These are phyloP conservation scores for Rubia peregrina DNA, from an alignment of 305 asterid species.

Conservation along the genomic window DNA sequence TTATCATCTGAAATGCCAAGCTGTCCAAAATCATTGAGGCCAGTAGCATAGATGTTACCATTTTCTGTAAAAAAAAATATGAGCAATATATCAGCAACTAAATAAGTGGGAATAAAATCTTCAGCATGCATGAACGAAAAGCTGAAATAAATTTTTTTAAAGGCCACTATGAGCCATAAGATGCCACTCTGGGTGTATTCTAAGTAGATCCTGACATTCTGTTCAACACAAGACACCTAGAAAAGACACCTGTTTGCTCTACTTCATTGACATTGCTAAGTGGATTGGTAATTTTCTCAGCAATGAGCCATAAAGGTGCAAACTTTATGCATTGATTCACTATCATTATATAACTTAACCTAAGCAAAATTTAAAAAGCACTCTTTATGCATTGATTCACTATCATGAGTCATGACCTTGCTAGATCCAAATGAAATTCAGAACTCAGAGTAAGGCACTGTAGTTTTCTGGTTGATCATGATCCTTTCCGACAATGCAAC, in stretches of 20 bases:
- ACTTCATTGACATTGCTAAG: neutral
- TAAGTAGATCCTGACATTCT: neutral
- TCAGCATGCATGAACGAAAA: slow-evolving; percentile 3
- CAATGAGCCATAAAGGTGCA: neutral
- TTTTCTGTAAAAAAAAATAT: slow-evolving; percentile 49
- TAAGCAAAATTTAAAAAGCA: neutral
- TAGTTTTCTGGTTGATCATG: neutral
- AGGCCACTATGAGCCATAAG: neutral
- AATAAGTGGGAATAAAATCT: slow-evolving; percentile 17
- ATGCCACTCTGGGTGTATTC: neutral
- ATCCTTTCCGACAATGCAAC: neutral
- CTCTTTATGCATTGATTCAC: neutral
- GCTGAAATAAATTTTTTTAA: neutral
- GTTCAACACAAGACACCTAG: neutral
- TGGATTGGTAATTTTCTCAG: neutral
- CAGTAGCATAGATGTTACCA: slow-evolving; percentile 82
- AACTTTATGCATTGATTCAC: no score
- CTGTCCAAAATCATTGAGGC: slow-evolving; percentile 92
- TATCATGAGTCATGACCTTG: neutral
- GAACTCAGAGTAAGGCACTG: neutral
- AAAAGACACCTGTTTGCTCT: neutral
- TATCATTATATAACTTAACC: neutral
- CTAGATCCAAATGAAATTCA: neutral
- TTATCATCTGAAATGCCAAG: slow-evolving; percentile 63
- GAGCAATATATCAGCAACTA: slow-evolving; percentile 21